Conservation (phyloP, 495 filamentous ascomycete species). For the Emericellopsis terricola region DNA sequence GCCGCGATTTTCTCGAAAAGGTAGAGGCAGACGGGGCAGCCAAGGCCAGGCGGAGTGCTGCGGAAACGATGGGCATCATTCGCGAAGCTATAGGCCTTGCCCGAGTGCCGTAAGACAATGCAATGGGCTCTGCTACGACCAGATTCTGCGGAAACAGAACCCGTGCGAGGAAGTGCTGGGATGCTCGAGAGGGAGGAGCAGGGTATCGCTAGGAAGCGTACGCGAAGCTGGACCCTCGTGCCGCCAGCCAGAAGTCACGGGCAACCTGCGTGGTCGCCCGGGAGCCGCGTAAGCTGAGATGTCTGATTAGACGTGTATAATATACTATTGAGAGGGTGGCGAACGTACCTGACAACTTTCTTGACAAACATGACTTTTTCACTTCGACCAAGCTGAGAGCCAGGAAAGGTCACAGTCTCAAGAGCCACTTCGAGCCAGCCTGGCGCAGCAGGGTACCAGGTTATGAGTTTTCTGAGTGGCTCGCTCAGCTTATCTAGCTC, state of each 20-base stretch:
- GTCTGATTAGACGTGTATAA: constrained; percentile 4
- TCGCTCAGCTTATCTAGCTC: constrained; percentile 63
- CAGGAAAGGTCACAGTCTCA: constrained; percentile 33
- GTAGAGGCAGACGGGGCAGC: constrained; percentile 40
- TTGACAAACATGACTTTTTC: constrained; percentile 45
- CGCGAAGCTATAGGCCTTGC: constrained; percentile 1
- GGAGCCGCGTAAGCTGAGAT: constrained; percentile 42
- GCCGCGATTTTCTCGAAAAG: constrained; percentile 35
- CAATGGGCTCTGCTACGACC: too few species aligned
- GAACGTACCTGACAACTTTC: constrained; percentile 34
- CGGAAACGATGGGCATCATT: constrained; percentile 46
- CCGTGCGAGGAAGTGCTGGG: too few species aligned
- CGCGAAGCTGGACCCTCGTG: constrained; percentile 47
- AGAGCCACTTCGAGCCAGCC: constrained; percentile 44
- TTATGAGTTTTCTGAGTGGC: constrained; percentile 58
- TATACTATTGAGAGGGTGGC: constrained; percentile 9
- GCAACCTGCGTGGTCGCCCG: constrained; percentile 40
- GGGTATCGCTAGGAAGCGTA: constrained; percentile 38
- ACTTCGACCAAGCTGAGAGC: constrained; percentile 37
- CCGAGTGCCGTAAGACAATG: too few species aligned
- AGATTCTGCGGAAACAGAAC: too few species aligned
- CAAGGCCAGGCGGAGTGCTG: constrained; percentile 45
- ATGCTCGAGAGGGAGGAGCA: too few species aligned
- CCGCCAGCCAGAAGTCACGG: constrained; percentile 51
- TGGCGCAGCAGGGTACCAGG: constrained; percentile 39